These are phyloP conservation scores for Cystobasidium ongulense DNA, from an alignment of 768 basidiomycete genomes.

Conservation along the genomic window DNA sequence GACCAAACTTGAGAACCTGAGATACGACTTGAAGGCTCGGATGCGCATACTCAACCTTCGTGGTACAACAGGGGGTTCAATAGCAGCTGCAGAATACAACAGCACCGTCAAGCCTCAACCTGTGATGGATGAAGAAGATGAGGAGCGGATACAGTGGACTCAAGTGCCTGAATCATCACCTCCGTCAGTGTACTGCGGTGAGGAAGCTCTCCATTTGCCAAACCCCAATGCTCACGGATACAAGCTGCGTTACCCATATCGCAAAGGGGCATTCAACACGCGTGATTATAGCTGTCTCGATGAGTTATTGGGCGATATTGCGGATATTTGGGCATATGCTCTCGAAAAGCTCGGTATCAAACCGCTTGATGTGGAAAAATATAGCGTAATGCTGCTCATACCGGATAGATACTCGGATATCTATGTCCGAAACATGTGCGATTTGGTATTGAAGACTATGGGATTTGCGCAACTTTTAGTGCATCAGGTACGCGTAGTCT, in stretches of 20 bases:
- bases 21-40: constrained; percentile 45
- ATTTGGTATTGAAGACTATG: constrained; percentile 65
- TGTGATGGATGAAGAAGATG: constrained; percentile 77
- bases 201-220: constrained; percentile 54
- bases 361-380: constrained; percentile 62
- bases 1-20: constrained; percentile 57
- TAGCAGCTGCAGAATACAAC: constrained; percentile 54
- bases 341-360: constrained; percentile 58
- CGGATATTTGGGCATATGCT: constrained; percentile 57
- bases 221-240: constrained; percentile 64
- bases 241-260: constrained; percentile 70
- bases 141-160: constrained; percentile 77
- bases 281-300: constrained; percentile 59
- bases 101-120: constrained; percentile 72
- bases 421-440: constrained; percentile 70
- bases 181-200: constrained; percentile 58
- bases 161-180: constrained; percentile 44
- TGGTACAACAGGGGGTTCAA: constrained; percentile 48
- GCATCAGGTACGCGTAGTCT: constrained; percentile 60
- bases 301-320: constrained; percentile 67
- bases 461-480: constrained; percentile 88
- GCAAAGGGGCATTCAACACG: constrained; percentile 72
- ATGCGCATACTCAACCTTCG: constrained; percentile 56
- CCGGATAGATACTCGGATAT: constrained; percentile 82
- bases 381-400: constrained; percentile 75